Evolutionary conservation across 1,139 yeast species (phyloP).

Genomic region (Yamadazyma conglobata): DNA sequence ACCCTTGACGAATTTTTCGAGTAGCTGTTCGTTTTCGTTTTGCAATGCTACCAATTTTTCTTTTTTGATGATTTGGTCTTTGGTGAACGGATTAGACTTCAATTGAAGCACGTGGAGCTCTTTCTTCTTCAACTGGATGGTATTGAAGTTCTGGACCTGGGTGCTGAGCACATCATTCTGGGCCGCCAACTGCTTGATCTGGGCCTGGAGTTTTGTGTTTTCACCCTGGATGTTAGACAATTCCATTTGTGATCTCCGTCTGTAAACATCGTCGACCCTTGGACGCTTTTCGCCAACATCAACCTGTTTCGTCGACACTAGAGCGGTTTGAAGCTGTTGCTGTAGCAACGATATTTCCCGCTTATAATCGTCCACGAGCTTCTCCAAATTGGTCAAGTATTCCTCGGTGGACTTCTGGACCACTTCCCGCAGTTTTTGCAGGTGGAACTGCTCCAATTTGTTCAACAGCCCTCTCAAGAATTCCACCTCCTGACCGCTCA

Average conservation of each 20-base stretch:
- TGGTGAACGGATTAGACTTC: constrained; percentile 62
- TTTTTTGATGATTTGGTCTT: constrained; percentile 62
- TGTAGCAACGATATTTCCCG: constrained; percentile 47
- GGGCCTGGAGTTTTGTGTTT: constrained; percentile 38
- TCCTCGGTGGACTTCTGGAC: constrained; percentile 28
- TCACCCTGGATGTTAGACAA: constrained; percentile 36
- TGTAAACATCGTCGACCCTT: constrained; percentile 20
- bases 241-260: constrained; percentile 23
- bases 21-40: constrained; percentile 60
- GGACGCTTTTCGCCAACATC: constrained; percentile 24
- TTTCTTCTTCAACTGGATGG: constrained; percentile 28
- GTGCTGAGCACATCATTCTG: constrained; percentile 11
- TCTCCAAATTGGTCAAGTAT: constrained; percentile 44
- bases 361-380: constrained; percentile 56
- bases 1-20: constrained; percentile 20
- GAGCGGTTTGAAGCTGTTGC: constrained; percentile 21
- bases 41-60: constrained; percentile 49
- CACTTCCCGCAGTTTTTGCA: constrained; percentile 19
- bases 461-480: constrained; percentile 48
- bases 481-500: constrained; percentile 61
- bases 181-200: constrained; percentile 33
- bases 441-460: constrained; percentile 27
- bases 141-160: constrained; percentile 16
- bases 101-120: constrained; percentile 56
- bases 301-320: constrained; percentile 18